Percentiles rank a stretch among this genome's conserved stretches.
phyloP scores from a whole-genome alignment of 2,329 filamentous ascomycete species.

The Bipolaris cookei region DNA sequence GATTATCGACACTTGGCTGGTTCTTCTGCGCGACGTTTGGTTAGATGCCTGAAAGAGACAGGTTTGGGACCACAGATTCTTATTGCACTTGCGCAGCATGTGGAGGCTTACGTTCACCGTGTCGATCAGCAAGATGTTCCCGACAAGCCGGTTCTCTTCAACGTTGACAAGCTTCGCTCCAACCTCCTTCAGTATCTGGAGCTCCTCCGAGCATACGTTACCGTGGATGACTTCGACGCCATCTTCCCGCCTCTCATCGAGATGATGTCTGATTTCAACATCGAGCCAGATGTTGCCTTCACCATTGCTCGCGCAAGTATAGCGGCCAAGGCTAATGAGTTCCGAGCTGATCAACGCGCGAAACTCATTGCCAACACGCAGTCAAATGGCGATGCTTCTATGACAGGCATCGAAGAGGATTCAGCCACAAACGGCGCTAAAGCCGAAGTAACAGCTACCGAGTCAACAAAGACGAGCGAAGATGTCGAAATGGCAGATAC shows the following conservation, averaged over 20 bases:
- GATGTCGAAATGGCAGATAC: constrained; percentile 53
- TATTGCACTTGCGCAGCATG: constrained; percentile 89
- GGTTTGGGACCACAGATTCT: constrained; percentile 81
- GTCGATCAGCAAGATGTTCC: constrained; percentile 76
- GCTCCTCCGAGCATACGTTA: constrained; percentile 79
- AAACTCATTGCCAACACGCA: constrained; percentile 14
- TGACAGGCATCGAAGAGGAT: constrained; percentile 32
- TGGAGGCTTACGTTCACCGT: constrained; percentile 82
- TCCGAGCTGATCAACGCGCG: constrained; percentile 42
- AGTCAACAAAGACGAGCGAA: constrained; percentile 14
- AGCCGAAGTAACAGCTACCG: constrained; percentile 8
- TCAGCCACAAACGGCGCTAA: constrained; percentile 12
- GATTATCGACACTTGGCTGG: constrained; percentile 81
- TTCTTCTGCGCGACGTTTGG: constrained; percentile 77
- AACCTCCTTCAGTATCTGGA: constrained; percentile 89
- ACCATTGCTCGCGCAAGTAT: constrained; percentile 80
- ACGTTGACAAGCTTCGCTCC: constrained; percentile 88
- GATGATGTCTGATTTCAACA: constrained; percentile 77
- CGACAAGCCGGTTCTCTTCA: constrained; percentile 85
- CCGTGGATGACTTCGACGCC: constrained; percentile 75
- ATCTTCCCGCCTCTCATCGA: constrained; percentile 76
- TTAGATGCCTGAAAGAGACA: constrained; percentile 78
- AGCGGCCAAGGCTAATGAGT: constrained; percentile 50
- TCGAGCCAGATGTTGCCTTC: constrained; percentile 83
- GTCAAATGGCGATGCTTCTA: constrained; percentile 60